Conservation (phyloP, 2,329 filamentous ascomycete species). For the Aspergillus costaricaensis region DNA sequence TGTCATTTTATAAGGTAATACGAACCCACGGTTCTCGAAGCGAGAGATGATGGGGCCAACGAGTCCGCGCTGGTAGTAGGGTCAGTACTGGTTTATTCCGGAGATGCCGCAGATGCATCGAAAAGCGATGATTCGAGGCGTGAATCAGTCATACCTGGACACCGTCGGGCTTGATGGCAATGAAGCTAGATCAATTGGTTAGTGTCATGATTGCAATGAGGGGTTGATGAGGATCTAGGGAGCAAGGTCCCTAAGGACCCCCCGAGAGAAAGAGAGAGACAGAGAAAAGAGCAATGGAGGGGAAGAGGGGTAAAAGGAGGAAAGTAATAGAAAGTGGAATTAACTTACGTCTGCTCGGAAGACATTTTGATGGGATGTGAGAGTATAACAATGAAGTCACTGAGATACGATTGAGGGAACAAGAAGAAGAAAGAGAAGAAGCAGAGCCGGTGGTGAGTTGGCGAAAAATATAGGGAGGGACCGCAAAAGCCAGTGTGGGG, state of each 20-base stretch:
- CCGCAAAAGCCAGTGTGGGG: constrained; percentile 24
- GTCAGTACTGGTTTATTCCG: constrained; percentile 27
- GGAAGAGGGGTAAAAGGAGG: neutral
- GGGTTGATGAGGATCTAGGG: constrained; percentile 12
- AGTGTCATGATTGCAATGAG: constrained; percentile 27
- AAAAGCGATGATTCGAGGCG: neutral
- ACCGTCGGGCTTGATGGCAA: constrained; percentile 99
- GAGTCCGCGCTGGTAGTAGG: constrained; percentile 76
- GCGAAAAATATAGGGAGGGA: constrained; percentile 27
- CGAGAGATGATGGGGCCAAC: constrained; percentile 96
- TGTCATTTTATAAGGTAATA: constrained; percentile 19
- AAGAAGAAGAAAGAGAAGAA: constrained; percentile 22
- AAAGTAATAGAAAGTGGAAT: constrained; percentile 11
- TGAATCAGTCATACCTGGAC: constrained; percentile 72
- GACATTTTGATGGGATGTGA: constrained; percentile 61
- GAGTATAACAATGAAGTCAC: constrained; percentile 16
- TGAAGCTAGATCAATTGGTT: constrained; percentile 71
- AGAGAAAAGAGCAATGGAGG: neutral
- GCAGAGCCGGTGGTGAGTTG: constrained; percentile 25
- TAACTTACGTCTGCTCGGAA: constrained; percentile 82
- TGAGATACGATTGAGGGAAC: constrained; percentile 25
- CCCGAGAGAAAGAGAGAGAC: neutral
- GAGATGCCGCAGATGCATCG: neutral
- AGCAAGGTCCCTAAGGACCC: neutral
- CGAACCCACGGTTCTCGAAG: constrained; percentile 93